These are phyloP conservation scores for Gliomastix tumulicola DNA, from an alignment of 2,329 filamentous ascomycete genomes.

Conservation along the genomic window DNA sequence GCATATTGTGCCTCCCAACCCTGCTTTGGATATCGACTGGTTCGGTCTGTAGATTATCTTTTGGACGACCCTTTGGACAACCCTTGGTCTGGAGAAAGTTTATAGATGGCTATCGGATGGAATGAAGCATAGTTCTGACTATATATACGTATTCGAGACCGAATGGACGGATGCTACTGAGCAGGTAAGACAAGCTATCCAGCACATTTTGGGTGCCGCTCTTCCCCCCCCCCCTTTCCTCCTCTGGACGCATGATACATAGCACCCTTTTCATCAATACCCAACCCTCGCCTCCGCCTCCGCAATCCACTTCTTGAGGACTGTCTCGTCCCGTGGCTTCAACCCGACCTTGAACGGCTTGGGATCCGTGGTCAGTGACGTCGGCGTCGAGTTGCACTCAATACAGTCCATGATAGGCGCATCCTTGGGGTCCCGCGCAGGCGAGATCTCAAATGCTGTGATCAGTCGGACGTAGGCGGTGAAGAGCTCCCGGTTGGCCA, in stretches of 20 bases:
- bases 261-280: too few species aligned
- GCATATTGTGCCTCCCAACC: constrained; percentile 5
- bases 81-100: too few species aligned
- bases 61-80: too few species aligned
- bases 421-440: constrained; percentile 35
- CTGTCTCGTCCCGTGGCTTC: constrained; percentile 34
- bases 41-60: constrained; percentile 7
- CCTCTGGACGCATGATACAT: too few species aligned
- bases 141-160: too few species aligned
- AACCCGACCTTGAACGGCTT: constrained; percentile 57
- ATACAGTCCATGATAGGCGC: constrained; percentile 48
- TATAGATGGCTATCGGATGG: too few species aligned
- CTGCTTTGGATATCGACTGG: constrained; percentile 5
- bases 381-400: constrained; percentile 49
- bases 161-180: too few species aligned
- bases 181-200: too few species aligned
- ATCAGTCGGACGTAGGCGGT: constrained; percentile 53
- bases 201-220: too few species aligned
- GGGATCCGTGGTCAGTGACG: constrained; percentile 53
- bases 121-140: too few species aligned
- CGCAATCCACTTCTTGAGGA: constrained; percentile 43
- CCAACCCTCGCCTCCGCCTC: constrained; percentile 31
- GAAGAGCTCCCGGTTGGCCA: constrained; percentile 58
- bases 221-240: too few species aligned
- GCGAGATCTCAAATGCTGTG: constrained; percentile 47